Conservation (phyloP, 75 land plant species). For the Sequoiadendron giganteum region DNA sequence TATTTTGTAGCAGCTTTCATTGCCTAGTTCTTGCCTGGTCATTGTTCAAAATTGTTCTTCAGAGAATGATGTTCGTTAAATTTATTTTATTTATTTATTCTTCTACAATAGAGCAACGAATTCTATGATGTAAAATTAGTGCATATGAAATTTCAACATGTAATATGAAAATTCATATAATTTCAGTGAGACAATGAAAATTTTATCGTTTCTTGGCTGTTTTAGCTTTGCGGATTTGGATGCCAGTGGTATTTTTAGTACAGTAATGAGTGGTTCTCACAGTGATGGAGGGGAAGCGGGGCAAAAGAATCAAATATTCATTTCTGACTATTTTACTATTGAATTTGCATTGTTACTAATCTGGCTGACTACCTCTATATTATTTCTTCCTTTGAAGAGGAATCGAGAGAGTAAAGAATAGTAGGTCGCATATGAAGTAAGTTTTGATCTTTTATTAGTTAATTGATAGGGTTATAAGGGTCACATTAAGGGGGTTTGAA, state of each 20-base stretch:
- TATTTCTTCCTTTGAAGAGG: constrained; percentile 52
- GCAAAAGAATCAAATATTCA: neutral
- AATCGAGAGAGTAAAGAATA: too few relatives aligned
- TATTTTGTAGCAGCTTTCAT: too few relatives aligned
- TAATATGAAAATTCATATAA: too few relatives aligned
- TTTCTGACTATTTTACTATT: constrained; percentile 23
- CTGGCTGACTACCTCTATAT: constrained; percentile 44
- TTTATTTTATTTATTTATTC: too few relatives aligned
- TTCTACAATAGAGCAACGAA: too few relatives aligned
- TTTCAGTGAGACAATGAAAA: neutral
- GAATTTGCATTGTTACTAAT: constrained; percentile 28
- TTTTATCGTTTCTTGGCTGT: neutral
- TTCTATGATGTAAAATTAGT: too few relatives aligned
- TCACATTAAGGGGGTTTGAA: too few relatives aligned
- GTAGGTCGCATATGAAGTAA: too few relatives aligned
- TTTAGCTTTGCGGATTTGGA: neutral
- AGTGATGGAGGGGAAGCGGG: neutral
- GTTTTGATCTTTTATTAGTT: constrained; percentile 19
- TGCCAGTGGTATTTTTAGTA: neutral
- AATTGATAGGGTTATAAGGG: too few relatives aligned
- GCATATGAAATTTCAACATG: too few relatives aligned
- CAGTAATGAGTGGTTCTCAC: neutral
- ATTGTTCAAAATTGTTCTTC: neutral
- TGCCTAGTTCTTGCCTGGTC: neutral
- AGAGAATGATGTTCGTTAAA: too few relatives aligned